Percentiles rank a stretch among this genome's conserved stretches.
Evolutionary conservation across 1,139 yeast genomes (phyloP).

Genomic region (Taiozyma onychis): DNA sequence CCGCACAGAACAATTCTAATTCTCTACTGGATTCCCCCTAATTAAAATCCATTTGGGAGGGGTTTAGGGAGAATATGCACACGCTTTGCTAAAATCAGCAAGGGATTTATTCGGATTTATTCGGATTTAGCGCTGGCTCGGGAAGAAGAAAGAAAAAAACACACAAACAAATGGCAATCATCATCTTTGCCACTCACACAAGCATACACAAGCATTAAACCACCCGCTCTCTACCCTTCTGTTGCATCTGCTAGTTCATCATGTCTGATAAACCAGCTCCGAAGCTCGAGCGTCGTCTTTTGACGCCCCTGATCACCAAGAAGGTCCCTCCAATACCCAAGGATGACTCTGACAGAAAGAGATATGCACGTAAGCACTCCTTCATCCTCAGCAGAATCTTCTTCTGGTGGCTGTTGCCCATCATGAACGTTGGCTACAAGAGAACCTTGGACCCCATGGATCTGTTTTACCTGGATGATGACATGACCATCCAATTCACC

Average conservation of each 20-base stretch:
- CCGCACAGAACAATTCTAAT: no score
- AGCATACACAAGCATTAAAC: neutral
- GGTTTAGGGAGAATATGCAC: neutral
- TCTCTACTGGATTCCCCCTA: no score
- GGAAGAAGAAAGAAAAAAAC: no score
- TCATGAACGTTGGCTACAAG: constrained; percentile 57
- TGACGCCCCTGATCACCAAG: constrained; percentile 34
- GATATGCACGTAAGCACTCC: constrained; percentile 35
- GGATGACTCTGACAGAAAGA: constrained; percentile 39
- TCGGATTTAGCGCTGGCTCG: neutral
- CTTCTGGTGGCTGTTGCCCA: constrained; percentile 56
- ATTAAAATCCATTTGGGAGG: no score
- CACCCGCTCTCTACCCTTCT: neutral
- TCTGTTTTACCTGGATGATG: constrained; percentile 47
- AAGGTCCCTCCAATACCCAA: constrained; percentile 50
- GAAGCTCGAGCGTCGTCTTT: constrained; percentile 32
- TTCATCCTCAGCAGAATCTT: constrained; percentile 34
- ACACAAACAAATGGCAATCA: no score
- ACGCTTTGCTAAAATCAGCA: neutral
- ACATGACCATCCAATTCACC: constrained; percentile 45
- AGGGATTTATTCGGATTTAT: neutral
- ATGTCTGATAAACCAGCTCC: neutral
- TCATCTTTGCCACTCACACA: no score
- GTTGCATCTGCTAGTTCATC: no score
- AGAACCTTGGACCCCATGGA: constrained; percentile 64